Evolutionary conservation across 345 rosid genomes (phyloP).

Genomic region (Salix purpurea): DNA sequence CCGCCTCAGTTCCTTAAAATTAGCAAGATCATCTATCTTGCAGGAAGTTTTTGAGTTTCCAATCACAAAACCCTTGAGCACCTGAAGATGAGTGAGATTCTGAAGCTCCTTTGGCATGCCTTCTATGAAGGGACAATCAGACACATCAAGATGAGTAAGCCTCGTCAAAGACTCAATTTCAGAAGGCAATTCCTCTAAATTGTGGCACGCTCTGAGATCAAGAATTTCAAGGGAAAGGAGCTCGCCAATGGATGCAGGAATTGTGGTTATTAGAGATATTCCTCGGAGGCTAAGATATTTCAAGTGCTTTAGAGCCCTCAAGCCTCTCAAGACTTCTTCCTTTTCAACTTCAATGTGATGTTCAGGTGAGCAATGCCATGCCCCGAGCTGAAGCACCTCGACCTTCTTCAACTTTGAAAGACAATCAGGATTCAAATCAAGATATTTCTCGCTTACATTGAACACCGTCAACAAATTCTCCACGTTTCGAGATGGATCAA

Average conservation of each 20-base stretch:
- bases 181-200: slow-evolving; percentile 34
- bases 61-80: slow-evolving; percentile 37
- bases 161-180: slow-evolving; percentile 15
- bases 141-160: slow-evolving; percentile 32
- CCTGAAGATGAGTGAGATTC: slow-evolving; percentile 22
- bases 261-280: slow-evolving; percentile 30
- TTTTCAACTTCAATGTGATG: slow-evolving; percentile 38
- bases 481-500: not conserved
- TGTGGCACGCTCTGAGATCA: slow-evolving; percentile 38
- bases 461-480: slow-evolving; percentile 15
- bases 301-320: slow-evolving; percentile 14
- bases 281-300: slow-evolving; percentile 43
- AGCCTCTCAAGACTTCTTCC: slow-evolving; percentile 22
- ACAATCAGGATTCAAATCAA: slow-evolving; percentile 20
- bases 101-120: slow-evolving; percentile 27
- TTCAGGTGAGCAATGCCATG: slow-evolving; percentile 23
- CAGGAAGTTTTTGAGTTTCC: slow-evolving; percentile 1
- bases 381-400: slow-evolving; percentile 33
- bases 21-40: slow-evolving; percentile 5
- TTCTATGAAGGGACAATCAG: slow-evolving; percentile 39
- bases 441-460: slow-evolving; percentile 25
- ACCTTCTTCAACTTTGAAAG: slow-evolving; percentile 22
- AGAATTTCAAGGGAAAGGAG: slow-evolving; percentile 29
- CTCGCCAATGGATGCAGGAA: slow-evolving; percentile 16
- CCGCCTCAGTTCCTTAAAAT: slow-evolving; percentile 12